A percentile compares a stretch with the other conserved stretches of the same genome.
Evolutionary conservation across 208 protist genomes (phyloP).

Genomic region (Leishmania tropica): DNA sequence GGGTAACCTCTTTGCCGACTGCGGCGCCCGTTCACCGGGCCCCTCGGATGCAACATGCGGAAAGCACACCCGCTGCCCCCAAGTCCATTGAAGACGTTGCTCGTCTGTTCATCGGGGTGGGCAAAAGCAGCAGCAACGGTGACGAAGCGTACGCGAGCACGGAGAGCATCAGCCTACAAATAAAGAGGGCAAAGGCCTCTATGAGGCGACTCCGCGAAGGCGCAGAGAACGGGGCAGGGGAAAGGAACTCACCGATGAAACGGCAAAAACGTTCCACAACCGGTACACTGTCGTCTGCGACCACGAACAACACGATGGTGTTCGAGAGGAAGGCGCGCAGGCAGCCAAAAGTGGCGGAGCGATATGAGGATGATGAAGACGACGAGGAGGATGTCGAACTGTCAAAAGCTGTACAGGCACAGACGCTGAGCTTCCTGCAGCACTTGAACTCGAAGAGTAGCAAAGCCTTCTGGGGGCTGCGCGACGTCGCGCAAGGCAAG

Average conservation of each 20-base stretch:
- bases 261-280: not conserved
- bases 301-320: not conserved
- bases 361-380: conserved; percentile 16
- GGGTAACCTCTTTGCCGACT: not conserved
- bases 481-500: conserved; percentile 64
- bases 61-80: not conserved
- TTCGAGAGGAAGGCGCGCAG: not conserved
- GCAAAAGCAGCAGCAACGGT: not conserved
- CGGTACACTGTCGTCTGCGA: not conserved
- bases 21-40: not conserved
- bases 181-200: conserved; percentile 1
- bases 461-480: conserved; percentile 65
- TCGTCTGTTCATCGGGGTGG: conserved; percentile 25
- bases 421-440: conserved; percentile 57
- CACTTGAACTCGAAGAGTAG: conserved; percentile 37
- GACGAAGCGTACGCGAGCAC: not conserved
- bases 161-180: not conserved
- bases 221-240: not conserved
- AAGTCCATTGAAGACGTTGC: conserved; percentile 29
- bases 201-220: not conserved
- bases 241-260: conserved; percentile 3
- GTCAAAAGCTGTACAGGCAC: conserved; percentile 50
- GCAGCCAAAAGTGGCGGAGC: not conserved
- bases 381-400: conserved; percentile 60
- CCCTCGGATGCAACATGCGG: not conserved